Percentiles rank a stretch among this genome's conserved stretches.
Conservation (phyloP, 352 stramenopile genomes). For the Pythium monospermum region DNA sequence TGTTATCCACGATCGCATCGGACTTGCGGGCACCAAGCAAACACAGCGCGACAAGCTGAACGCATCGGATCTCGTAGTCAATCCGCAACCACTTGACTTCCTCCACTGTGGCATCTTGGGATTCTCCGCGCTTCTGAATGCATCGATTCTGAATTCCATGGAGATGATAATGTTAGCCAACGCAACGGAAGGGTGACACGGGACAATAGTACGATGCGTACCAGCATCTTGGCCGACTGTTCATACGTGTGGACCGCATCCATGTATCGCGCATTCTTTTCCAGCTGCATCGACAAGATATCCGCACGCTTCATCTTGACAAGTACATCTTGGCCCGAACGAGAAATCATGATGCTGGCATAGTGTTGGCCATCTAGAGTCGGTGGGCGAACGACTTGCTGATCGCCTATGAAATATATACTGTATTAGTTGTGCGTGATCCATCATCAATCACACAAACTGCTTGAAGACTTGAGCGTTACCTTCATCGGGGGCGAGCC, state of each 20-base stretch:
- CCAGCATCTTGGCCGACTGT: slow-evolving; percentile 66
- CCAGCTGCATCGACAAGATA: slow-evolving; percentile 51
- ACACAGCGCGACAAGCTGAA: slow-evolving; percentile 67
- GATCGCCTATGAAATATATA: too few species aligned
- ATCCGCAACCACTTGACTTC: slow-evolving; percentile 63
- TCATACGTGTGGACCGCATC: slow-evolving; percentile 71
- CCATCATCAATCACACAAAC: too few species aligned
- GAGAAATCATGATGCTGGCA: slow-evolving; percentile 46
- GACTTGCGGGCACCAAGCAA: slow-evolving; percentile 51
- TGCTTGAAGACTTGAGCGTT: too few species aligned
- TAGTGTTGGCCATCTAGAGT: slow-evolving; percentile 59
- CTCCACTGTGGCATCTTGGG: slow-evolving; percentile 38
- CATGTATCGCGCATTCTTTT: slow-evolving; percentile 54
- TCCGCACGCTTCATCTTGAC: slow-evolving; percentile 60
- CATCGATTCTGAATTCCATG: slow-evolving; percentile 34
- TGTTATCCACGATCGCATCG: slow-evolving; percentile 41
- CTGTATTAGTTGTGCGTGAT: too few species aligned
- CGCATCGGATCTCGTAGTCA: slow-evolving; percentile 74
- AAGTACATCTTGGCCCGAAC: slow-evolving; percentile 51
- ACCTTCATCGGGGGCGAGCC: slow-evolving; percentile 68
- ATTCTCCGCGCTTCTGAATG: slow-evolving; percentile 57
- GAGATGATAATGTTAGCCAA: neutral
- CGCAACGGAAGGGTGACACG: neutral
- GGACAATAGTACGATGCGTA: slow-evolving; percentile 13
- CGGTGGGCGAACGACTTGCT: slow-evolving; percentile 51